phyloP scores from a whole-genome alignment of 116 monocot genomes.

The Phalaenopsis hybrid region DNA sequence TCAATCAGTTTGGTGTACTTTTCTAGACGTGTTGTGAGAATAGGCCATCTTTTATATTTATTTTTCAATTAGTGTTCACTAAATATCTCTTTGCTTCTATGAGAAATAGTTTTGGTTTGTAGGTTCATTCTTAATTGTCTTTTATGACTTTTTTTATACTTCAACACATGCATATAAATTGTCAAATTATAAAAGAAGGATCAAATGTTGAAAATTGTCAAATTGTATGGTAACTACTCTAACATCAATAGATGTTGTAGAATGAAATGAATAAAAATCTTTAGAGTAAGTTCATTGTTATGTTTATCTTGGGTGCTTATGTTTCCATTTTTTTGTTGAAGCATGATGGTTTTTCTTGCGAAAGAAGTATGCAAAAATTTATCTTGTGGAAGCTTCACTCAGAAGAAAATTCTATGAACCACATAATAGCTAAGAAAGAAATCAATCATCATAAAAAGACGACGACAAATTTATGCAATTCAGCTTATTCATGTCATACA shows the following conservation, averaged over 20 bases:
- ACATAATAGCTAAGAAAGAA: too few species aligned
- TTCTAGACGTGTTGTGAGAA: not conserved
- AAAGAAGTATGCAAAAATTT: too few species aligned
- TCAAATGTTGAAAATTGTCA: not conserved
- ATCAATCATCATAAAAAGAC: too few species aligned
- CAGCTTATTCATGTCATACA: too few species aligned
- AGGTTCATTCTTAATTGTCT: not conserved
- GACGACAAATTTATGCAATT: too few species aligned
- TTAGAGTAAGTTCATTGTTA: not conserved
- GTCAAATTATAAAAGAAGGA: not conserved
- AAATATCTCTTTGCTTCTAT: not conserved
- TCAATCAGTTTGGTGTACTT: not conserved
- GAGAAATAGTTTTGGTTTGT: not conserved
- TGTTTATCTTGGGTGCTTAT: not conserved
- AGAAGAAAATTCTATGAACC: too few species aligned
- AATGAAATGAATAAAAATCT: not conserved
- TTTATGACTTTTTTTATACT: not conserved
- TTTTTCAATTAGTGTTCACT: not conserved
- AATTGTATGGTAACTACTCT: not conserved
- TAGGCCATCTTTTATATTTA: not conserved
- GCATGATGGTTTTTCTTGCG: not conserved
- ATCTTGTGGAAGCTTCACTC: too few species aligned
- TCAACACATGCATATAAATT: not conserved
- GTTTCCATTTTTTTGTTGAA: not conserved
- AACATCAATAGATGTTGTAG: not conserved